Evolutionary conservation across 1,284 basidiomycete species (phyloP), one percentile per base, ranked within the genome.

Genomic region (Cutaneotrichosporon daszewskae): DNA sequence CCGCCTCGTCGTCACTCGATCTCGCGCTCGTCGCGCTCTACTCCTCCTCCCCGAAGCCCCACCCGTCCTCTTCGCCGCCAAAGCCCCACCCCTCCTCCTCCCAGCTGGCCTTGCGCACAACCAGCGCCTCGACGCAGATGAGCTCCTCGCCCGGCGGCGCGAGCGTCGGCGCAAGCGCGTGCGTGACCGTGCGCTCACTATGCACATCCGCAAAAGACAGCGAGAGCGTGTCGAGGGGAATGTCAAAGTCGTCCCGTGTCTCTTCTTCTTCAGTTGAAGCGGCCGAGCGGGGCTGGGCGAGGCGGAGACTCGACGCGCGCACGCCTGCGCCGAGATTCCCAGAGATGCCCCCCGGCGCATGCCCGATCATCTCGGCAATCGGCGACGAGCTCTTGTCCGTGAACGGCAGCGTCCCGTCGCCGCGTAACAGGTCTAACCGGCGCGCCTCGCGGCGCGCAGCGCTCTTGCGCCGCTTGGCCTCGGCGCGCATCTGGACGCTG

Each of bases 121-220:
- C 66, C 7, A 72, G 44, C 14, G 66, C 69, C 47, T 72, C 69
- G 16, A 72, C 69, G 49, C 69, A 72, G 27, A 70, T 64, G 32
- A 59, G 51, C 40, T 66, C 64, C n/a, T 55, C 49, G n/a, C 41
- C 47, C 6, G 27, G 16, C 23, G 17, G 33, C 4, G 27, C 23
- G 20, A 26, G 28, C 16, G 14, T 12, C 31, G 31, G 10, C 31
- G 31, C 17, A n/a, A 4, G 10, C 13, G 12, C 16, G 7, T 3
- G 10, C 12, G 19, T 13, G 11, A 12, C 34, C 34, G 3, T 36
- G 18, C 8, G 13, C 26, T 27, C 26, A 27, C 26, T 27, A 18
- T 24, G 49, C 5, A 69, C 64, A 32, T 69, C 63, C 0, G 68
- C 66, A 40, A 72, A 70, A 1, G 62, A 66, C 4, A 72, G 53